phyloP scores from a whole-genome alignment of 2,329 filamentous ascomycete species.

The Cercospora sp. region DNA sequence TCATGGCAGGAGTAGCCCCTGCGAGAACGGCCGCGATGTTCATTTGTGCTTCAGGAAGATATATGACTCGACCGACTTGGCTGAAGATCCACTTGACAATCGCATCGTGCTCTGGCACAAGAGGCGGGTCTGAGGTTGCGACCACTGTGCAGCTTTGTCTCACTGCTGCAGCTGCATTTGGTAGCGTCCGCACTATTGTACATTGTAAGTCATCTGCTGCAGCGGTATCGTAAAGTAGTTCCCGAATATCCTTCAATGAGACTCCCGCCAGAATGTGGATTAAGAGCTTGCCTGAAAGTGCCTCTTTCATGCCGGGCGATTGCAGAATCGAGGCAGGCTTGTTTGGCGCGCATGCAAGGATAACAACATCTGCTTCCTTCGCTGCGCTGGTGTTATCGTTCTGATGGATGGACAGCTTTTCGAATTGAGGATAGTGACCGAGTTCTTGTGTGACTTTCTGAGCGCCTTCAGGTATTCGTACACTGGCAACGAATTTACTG shows the following conservation, averaged over 20 bases:
- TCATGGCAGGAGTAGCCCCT: constrained; percentile 75
- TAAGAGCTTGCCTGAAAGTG: constrained; percentile 75
- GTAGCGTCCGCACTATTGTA: constrained; percentile 75
- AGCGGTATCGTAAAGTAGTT: constrained; percentile 55
- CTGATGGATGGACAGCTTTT: constrained; percentile 65
- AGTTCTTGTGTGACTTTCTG: constrained; percentile 68
- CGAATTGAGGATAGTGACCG: constrained; percentile 55
- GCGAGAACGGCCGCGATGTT: constrained; percentile 73
- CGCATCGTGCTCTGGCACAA: constrained; percentile 54
- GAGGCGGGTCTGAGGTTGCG: constrained; percentile 60
- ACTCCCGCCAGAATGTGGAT: constrained; percentile 81
- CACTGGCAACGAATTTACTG: constrained; percentile 77
- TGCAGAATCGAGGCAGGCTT: constrained; percentile 68
- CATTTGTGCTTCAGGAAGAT: constrained; percentile 67
- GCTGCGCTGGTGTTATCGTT: constrained; percentile 71
- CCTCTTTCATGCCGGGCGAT: constrained; percentile 67
- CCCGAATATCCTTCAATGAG: constrained; percentile 61
- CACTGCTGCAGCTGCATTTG: constrained; percentile 78
- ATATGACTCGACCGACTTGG: constrained; percentile 69
- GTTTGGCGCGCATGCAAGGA: constrained; percentile 80
- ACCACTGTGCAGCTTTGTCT: constrained; percentile 80
- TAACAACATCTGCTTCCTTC: constrained; percentile 67
- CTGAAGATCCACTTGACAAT: constrained; percentile 77
- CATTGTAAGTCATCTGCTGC: constrained; percentile 54
- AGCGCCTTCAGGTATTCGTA: constrained; percentile 66